These are phyloP conservation scores for Coemansia sp. DNA, from an alignment of 192 early-diverging fungal genomes.

Conservation along the genomic window DNA sequence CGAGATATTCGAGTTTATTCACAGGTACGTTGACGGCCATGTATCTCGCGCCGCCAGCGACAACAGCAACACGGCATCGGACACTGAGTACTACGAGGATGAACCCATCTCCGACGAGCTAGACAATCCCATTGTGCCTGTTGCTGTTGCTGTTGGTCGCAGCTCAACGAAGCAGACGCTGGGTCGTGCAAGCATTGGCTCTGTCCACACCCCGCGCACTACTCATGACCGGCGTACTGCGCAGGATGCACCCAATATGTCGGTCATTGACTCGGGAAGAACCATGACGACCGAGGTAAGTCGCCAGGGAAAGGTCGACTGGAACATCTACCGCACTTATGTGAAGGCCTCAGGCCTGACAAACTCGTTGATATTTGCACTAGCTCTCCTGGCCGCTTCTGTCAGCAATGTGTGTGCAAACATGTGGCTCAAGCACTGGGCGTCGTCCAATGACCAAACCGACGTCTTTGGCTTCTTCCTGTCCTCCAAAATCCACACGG, in stretches of 20 bases:
- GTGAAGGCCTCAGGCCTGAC: constrained; percentile 67
- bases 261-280: constrained; percentile 30
- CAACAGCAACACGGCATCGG: constrained; percentile 20
- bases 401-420: constrained; percentile 59
- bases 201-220: constrained; percentile 12
- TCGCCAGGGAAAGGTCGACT: constrained; percentile 77
- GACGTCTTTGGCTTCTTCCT: constrained; percentile 9
- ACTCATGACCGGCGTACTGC: background rate
- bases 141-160: constrained; percentile 24
- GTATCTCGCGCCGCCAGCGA: constrained; percentile 16
- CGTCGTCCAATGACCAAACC: constrained; percentile 55
- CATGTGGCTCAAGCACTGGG: constrained; percentile 77
- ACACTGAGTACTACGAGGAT: constrained; percentile 38
- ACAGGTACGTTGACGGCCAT: constrained; percentile 31
- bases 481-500: constrained; percentile 33
- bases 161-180: constrained; percentile 38
- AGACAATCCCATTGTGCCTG: constrained; percentile 18
- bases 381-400: constrained; percentile 60
- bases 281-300: constrained; percentile 77
- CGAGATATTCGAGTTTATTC: constrained; percentile 54
- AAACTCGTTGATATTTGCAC: constrained; percentile 60
- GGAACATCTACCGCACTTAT: constrained; percentile 81
- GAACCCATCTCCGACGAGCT: constrained; percentile 23
- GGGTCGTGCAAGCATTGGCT: constrained; percentile 57
- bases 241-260: constrained; percentile 3